Base-by-base conservation (phyloP, 2,329 filamentous ascomycete species). In the Colletotrichum karsti region DNA sequence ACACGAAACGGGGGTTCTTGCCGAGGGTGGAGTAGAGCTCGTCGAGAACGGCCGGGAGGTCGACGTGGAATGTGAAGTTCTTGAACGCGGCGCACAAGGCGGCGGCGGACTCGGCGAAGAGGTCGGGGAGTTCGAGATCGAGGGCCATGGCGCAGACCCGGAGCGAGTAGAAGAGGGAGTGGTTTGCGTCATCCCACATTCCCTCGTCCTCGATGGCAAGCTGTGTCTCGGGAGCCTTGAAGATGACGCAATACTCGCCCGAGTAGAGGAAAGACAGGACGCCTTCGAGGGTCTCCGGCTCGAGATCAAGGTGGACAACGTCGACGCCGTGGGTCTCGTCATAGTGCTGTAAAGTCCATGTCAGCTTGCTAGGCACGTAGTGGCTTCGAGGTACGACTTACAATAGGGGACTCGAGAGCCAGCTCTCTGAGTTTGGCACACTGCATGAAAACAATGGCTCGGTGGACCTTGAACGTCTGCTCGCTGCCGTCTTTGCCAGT, bases 231-330 rank as follows among this genome's bases (percentile, higher is more conserved):
- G 60, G 50, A 18, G 24, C 24, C 10, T 61, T 22, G 33, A 42
- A 61, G 6, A 24, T 18, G 15, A 26, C 15, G 3, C 50, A 18
- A n/a, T 69, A 67, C 13, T 55, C 20, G 10, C 66, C 48, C 1
- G 39, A 54, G 39, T 67, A 69, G 6, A 67, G 42, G 22, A 51
- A 69, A 5, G 7, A 24, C 9, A 69, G 35, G 2, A 65, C 3
- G 4, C 44, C 35, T 5, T 37, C 48, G 8, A 67, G 55, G 5
- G 26, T 15, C 6, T 33, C 20, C 3, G 42, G 33, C 8, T 62
- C 24, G 15, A 41, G 30, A 5, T 42, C 12, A 2, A 58, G 28
- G 9, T 57, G 26, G 5, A 26, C 51, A 15, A 57, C 22, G 35
- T 56, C 35, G 24, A 64, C 28, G 15, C 37, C 50, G 4, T 50